phyloP scores from a whole-genome alignment of 2,329 filamentous ascomycete species.

The Fusarium mangiferae region DNA sequence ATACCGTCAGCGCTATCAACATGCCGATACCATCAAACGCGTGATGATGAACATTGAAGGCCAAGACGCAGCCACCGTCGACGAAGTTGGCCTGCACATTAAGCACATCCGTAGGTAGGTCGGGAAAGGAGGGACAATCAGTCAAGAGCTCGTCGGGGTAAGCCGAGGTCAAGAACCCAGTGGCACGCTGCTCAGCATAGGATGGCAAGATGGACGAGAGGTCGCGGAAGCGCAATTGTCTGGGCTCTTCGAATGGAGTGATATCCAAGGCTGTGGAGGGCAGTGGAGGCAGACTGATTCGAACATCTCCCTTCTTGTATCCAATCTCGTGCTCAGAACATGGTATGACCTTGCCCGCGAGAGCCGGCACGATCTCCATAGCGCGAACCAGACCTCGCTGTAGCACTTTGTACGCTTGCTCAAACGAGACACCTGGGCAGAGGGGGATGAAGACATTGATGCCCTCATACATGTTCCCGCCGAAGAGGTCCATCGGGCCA shows the following conservation, averaged over 20 bases:
- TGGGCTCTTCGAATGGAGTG: fast-evolving
- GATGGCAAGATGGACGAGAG: neutral
- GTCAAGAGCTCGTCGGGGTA: neutral
- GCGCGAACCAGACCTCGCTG: neutral
- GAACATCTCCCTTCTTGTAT: neutral
- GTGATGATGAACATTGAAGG: neutral
- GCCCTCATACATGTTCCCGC: neutral
- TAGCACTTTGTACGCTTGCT: neutral
- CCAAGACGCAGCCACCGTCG: neutral
- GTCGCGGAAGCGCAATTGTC: neutral
- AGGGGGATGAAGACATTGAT: neutral
- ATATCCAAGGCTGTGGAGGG: neutral
- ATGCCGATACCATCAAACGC: neutral
- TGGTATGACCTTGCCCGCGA: neutral
- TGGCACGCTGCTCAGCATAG: neutral
- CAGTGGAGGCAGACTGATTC: neutral
- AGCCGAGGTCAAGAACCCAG: neutral
- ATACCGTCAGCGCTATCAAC: neutral
- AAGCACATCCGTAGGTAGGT: neutral
- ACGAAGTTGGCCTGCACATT: neutral
- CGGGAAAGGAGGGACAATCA: neutral
- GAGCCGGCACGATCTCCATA: neutral
- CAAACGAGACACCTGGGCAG: neutral
- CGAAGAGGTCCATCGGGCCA: neutral
- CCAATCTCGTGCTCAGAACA: neutral